phyloP scores from a whole-genome alignment of 2,329 filamentous ascomycete species.

The Trichoderma sp. region DNA sequence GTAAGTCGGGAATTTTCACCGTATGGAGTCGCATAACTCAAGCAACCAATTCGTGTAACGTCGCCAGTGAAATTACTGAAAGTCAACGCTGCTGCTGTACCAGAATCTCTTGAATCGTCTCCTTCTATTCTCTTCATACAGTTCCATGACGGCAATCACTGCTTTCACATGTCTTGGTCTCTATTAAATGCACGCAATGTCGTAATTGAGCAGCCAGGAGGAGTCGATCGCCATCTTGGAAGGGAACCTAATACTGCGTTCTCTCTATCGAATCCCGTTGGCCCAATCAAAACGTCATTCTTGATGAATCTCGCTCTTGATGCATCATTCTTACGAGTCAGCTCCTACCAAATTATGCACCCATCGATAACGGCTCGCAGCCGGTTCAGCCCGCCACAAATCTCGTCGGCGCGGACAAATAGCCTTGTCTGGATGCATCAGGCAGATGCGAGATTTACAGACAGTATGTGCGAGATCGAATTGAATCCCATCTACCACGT shows the following conservation, averaged over 20 bases:
- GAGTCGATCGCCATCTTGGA: background rate
- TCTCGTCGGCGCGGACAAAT: background rate
- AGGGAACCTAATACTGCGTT: background rate
- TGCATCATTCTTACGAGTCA: background rate
- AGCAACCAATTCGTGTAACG: background rate
- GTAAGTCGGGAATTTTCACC: background rate
- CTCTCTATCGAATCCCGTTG: background rate
- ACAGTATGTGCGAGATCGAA: background rate
- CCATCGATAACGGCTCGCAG: background rate
- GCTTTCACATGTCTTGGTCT: background rate
- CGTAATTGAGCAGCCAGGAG: background rate
- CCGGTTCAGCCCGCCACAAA: background rate
- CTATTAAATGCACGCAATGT: background rate
- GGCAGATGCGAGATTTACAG: background rate
- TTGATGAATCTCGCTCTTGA: background rate
- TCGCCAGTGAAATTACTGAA: background rate
- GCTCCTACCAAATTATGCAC: background rate
- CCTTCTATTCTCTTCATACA: background rate
- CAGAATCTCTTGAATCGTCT: background rate
- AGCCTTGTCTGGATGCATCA: background rate
- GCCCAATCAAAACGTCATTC: background rate
- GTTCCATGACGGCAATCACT: too few species aligned
- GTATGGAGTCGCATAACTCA: background rate
- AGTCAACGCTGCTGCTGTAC: accelerated
- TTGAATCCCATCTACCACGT: background rate